Percentiles rank a stretch among this genome's conserved stretches.
Evolutionary conservation across 306 rosid species (phyloP).

Genomic region (Vigna mungo): DNA sequence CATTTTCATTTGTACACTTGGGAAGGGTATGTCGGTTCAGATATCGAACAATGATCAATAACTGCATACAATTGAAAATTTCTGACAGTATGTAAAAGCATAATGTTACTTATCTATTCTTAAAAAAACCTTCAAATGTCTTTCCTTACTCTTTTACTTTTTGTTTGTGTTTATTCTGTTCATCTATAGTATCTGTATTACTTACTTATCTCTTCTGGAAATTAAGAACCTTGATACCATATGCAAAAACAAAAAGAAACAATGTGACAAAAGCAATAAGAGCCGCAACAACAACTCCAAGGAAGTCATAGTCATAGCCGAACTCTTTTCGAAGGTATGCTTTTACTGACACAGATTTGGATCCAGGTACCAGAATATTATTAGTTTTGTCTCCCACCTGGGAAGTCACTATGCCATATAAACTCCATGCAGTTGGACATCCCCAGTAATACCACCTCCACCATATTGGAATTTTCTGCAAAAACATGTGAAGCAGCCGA

Average conservation of each 20-base stretch:
- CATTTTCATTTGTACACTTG: neutral
- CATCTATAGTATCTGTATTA: neutral
- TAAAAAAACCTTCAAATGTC: neutral
- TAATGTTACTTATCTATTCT: neutral
- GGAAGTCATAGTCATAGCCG: slow-evolving; percentile 56
- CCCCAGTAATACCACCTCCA: slow-evolving; percentile 74
- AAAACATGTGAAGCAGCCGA: neutral
- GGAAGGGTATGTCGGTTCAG: neutral
- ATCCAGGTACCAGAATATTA: slow-evolving; percentile 50
- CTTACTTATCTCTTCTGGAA: slow-evolving; percentile 60
- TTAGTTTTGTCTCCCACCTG: slow-evolving; percentile 57
- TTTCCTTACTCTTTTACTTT: neutral
- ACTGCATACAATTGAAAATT: slow-evolving; percentile 12
- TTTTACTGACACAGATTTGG: slow-evolving; percentile 41
- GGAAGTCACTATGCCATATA: slow-evolving; percentile 63
- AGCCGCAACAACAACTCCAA: slow-evolving; percentile 57
- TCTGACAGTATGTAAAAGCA: neutral
- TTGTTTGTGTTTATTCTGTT: slow-evolving; percentile 20
- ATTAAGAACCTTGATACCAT: slow-evolving; percentile 57
- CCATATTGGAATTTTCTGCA: slow-evolving; percentile 74
- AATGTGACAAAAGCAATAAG: slow-evolving; percentile 52
- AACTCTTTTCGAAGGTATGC: slow-evolving; percentile 44
- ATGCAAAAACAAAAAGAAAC: slow-evolving; percentile 60
- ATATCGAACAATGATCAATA: neutral
- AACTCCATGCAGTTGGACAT: slow-evolving; percentile 62